Conservation (phyloP, 148 eudicot species). For the Arctostaphylos glauca region DNA sequence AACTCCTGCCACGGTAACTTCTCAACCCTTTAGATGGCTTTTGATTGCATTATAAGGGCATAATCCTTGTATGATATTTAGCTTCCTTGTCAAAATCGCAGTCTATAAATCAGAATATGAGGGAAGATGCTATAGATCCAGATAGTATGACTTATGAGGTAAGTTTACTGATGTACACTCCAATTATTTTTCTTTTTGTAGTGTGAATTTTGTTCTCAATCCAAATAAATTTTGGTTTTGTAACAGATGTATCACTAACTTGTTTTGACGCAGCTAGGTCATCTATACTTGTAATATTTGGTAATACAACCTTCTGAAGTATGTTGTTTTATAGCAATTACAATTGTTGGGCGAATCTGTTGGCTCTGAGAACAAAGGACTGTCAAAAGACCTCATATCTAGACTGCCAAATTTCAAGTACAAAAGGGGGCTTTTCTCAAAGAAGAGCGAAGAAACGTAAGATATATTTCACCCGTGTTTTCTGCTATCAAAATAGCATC, state of each 20-base stretch:
- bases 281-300: slow-evolving; percentile 6
- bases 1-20: slow-evolving; percentile 37
- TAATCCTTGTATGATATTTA: slow-evolving; percentile 5
- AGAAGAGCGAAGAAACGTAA: slow-evolving; percentile 55
- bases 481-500: background rate
- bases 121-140: slow-evolving; percentile 56
- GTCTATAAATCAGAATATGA: slow-evolving; percentile 31
- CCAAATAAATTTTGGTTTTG: background rate
- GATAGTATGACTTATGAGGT: slow-evolving; percentile 77
- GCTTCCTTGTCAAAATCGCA: slow-evolving; percentile 24
- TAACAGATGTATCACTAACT: background rate
- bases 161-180: slow-evolving; percentile 7
- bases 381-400: slow-evolving; percentile 56
- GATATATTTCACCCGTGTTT: slow-evolving; percentile 21
- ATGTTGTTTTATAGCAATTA: slow-evolving; percentile 51
- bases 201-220: background rate
- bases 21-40: background rate
- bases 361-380: slow-evolving; percentile 69
- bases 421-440: slow-evolving; percentile 53
- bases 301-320: slow-evolving; percentile 1
- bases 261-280: background rate
- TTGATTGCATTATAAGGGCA: background rate
- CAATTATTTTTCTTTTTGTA: background rate
- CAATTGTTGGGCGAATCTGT: slow-evolving; percentile 59
- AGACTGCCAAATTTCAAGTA: slow-evolving; percentile 62